Evolutionary conservation across 371 early-diverging fungal genomes (phyloP).

Genomic region (Mucor velutinosus): DNA sequence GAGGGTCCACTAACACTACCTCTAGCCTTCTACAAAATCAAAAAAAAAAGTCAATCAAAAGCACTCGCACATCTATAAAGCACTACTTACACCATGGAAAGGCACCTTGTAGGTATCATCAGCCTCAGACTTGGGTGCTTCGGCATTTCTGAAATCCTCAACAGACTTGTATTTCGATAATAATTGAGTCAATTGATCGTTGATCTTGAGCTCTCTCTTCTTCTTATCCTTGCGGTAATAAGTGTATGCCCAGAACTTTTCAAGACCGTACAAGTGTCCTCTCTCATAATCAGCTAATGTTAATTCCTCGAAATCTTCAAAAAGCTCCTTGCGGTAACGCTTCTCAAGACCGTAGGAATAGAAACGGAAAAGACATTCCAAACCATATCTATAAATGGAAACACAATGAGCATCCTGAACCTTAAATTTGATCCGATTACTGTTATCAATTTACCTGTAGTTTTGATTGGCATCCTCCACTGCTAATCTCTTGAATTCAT

Average conservation of each 20-base stretch:
- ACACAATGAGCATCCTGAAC: background rate
- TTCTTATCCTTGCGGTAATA: constrained; percentile 88
- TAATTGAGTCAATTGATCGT: constrained; percentile 61
- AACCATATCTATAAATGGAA: constrained; percentile 65
- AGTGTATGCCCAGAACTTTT: constrained; percentile 97
- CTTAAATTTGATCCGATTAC: background rate
- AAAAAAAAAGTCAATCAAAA: background rate
- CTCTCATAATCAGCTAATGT: constrained; percentile 78
- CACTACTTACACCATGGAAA: constrained; percentile 50
- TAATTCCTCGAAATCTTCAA: constrained; percentile 88
- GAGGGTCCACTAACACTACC: constrained; percentile 49
- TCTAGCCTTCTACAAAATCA: constrained; percentile 34
- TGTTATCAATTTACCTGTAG: constrained; percentile 66
- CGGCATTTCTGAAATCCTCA: constrained; percentile 73
- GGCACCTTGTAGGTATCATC: constrained; percentile 51
- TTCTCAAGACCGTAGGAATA: constrained; percentile 95
- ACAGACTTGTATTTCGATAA: constrained; percentile 71
- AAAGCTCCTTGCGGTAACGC: constrained; percentile 84
- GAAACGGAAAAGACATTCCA: constrained; percentile 96
- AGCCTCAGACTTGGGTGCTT: constrained; percentile 29
- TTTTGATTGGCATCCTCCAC: constrained; percentile 89
- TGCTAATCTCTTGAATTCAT: constrained; percentile 89
- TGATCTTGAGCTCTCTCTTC: constrained; percentile 71
- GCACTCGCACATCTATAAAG: background rate
- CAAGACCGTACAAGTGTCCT: constrained; percentile 87